Evolutionary conservation across 495 filamentous ascomycete genomes (phyloP).

Genomic region (Xylaria flabelliformis): DNA sequence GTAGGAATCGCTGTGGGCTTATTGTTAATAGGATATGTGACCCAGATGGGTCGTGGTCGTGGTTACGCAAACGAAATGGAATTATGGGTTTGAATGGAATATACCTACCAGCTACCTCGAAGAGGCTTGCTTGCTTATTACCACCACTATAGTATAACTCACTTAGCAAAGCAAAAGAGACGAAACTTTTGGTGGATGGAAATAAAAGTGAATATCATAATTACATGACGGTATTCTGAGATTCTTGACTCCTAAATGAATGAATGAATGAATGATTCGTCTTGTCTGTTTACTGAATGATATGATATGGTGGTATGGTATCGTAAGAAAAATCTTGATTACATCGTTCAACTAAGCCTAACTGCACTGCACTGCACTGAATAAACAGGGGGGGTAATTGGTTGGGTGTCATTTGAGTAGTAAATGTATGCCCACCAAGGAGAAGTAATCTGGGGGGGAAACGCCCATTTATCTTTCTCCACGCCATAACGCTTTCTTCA

Average conservation of each 20-base stretch:
- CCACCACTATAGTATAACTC: neutral
- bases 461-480: slow-evolving; percentile 28
- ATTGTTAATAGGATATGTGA: neutral
- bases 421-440: slow-evolving; percentile 33
- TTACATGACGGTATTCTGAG: neutral
- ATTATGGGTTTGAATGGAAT: neutral
- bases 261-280: neutral
- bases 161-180: neutral
- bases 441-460: slow-evolving; percentile 34
- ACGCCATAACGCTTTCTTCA: slow-evolving; percentile 18
- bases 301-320: slow-evolving; percentile 35
- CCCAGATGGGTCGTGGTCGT: too few species aligned
- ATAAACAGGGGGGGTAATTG: slow-evolving; percentile 29
- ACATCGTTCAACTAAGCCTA: slow-evolving; percentile 46
- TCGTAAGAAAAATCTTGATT: slow-evolving; percentile 44
- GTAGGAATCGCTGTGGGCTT: slow-evolving; percentile 44
- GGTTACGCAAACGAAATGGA: neutral
- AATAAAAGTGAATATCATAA: neutral
- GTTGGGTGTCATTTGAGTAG: neutral
- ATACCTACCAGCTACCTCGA: neutral
- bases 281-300: slow-evolving; percentile 21
- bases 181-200: neutral
- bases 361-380: slow-evolving; percentile 43
- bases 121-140: neutral
- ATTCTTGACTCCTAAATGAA: too few species aligned